Conservation (phyloP, 805 yeast species). For the Zygoascus biomembranicola region DNA sequence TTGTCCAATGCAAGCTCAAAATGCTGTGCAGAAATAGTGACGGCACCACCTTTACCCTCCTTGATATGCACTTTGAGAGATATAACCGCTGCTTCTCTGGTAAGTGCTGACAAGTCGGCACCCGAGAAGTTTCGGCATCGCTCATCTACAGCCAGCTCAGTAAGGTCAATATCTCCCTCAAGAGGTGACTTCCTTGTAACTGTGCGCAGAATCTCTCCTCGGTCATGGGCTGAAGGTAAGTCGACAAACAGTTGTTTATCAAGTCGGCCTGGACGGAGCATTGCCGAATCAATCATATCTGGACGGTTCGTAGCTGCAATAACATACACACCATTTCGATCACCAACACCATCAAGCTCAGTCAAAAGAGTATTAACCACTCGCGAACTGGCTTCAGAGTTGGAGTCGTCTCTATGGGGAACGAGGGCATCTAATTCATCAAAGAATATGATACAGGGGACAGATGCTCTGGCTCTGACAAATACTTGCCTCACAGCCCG, state of each 20-base stretch:
- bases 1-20: constrained; percentile 62
- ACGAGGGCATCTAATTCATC: constrained; percentile 96
- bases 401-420: constrained; percentile 82
- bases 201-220: constrained; percentile 74
- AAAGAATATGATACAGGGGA: constrained; percentile 89
- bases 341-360: constrained; percentile 90
- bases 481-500: constrained; percentile 88
- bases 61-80: constrained; percentile 42
- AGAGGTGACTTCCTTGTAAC: constrained; percentile 72
- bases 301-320: constrained; percentile 97
- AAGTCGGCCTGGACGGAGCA: constrained; percentile 93
- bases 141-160: constrained; percentile 57
- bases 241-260: constrained; percentile 91
- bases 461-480: constrained; percentile 87
- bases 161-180: constrained; percentile 50
- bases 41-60: constrained; percentile 26
- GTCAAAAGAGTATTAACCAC: constrained; percentile 93
- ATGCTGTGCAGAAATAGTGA: constrained; percentile 53
- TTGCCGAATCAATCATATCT: constrained; percentile 97
- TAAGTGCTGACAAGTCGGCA: constrained; percentile 88
- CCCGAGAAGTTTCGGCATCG: constrained; percentile 89
- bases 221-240: constrained; percentile 69
- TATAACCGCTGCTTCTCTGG: constrained; percentile 65
- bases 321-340: constrained; percentile 86
- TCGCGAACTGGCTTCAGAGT: constrained; percentile 83